Conservation (phyloP, 345 rosid genomes). For the Dipteronia sinensis region DNA sequence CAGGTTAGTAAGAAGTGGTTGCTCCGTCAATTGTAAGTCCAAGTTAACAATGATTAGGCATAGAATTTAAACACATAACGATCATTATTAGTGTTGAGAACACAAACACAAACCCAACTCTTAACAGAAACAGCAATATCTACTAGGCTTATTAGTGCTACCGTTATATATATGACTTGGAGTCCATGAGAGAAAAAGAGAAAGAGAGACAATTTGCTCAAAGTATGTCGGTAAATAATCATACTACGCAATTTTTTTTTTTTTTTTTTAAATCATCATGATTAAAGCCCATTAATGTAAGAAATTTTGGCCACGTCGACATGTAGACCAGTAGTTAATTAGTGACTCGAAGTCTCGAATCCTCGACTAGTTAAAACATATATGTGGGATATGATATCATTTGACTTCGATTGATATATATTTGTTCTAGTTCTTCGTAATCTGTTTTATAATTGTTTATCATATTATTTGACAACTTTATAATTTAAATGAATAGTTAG, state of each 20-base stretch:
- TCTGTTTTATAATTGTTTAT: too few relatives aligned
- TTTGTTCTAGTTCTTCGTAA: too few relatives aligned
- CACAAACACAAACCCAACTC: slow-evolving; percentile 24
- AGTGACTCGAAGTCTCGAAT: too few relatives aligned
- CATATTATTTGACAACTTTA: too few relatives aligned
- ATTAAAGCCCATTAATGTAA: background rate
- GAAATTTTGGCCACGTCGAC: slow-evolving; percentile 8
- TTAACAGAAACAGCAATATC: slow-evolving; percentile 41
- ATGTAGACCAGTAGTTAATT: background rate
- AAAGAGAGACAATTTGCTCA: background rate
- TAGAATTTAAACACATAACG: slow-evolving; percentile 47
- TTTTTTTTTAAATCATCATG: background rate
- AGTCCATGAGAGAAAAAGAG: background rate
- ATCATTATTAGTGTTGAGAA: slow-evolving; percentile 61
- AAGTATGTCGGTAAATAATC: slow-evolving; percentile 18
- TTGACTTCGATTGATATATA: background rate
- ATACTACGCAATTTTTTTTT: too few relatives aligned
- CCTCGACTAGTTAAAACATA: background rate
- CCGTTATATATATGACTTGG: slow-evolving; percentile 27
- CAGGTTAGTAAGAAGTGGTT: slow-evolving; percentile 55
- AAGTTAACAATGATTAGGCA: slow-evolving; percentile 57
- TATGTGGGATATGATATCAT: background rate
- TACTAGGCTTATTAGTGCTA: slow-evolving; percentile 30
- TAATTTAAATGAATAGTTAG: too few relatives aligned
- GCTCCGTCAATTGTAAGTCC: slow-evolving; percentile 68